These are phyloP conservation scores for Misopates orontium DNA, from an alignment of 257 asterid genomes.

Conservation along the genomic window DNA sequence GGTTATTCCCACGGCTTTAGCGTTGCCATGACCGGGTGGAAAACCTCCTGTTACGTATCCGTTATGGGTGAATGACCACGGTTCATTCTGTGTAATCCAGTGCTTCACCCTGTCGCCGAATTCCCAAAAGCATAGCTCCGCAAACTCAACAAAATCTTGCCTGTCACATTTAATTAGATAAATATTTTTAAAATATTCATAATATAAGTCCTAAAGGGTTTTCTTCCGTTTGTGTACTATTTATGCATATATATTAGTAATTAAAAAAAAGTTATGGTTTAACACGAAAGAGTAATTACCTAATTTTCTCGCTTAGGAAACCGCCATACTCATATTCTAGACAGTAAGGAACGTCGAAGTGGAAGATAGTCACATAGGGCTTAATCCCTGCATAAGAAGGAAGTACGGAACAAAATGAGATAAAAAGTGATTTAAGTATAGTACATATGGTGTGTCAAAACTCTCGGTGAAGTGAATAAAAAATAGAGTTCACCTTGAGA, in stretches of 20 bases:
- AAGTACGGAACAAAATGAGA: not conserved
- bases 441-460: not conserved
- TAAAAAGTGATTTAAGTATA: not conserved
- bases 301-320: not conserved
- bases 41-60: slow-evolving; percentile 20
- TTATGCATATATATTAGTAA: too few relatives aligned
- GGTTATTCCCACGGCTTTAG: not conserved
- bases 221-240: too few relatives aligned
- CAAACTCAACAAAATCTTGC: slow-evolving; percentile 34
- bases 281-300: too few relatives aligned
- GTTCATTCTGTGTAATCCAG: slow-evolving; percentile 39
- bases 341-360: slow-evolving; percentile 40
- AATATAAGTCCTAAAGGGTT: too few relatives aligned
- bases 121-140: slow-evolving; percentile 36
- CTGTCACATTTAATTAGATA: too few relatives aligned
- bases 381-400: slow-evolving; percentile 21
- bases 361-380: slow-evolving; percentile 40
- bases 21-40: slow-evolving; percentile 21
- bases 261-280: too few relatives aligned
- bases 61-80: slow-evolving; percentile 15
- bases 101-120: slow-evolving; percentile 39
- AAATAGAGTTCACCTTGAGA: slow-evolving; percentile 21
- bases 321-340: slow-evolving; percentile 42
- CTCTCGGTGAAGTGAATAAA: not conserved
- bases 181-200: too few relatives aligned